phyloP scores from a whole-genome alignment of 2,329 filamentous ascomycete species.

The Calonectria hongkongensis region DNA sequence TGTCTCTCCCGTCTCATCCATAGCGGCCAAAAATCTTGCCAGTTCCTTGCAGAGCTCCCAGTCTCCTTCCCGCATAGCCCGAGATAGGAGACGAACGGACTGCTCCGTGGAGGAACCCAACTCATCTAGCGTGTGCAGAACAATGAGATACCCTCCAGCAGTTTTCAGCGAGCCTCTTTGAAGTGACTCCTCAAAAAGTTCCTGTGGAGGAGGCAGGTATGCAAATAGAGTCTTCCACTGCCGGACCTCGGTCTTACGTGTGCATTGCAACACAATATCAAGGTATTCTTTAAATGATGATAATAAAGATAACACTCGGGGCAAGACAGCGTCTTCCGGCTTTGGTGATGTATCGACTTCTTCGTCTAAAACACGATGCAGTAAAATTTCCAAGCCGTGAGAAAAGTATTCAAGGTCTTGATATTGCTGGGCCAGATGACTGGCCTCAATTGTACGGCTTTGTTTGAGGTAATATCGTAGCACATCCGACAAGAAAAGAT shows the following conservation, averaged over 20 bases:
- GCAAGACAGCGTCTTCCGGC: conserved; percentile 78
- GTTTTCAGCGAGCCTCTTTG: conserved; percentile 92
- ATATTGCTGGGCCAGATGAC: conserved; percentile 89
- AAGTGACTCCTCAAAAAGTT: conserved; percentile 94
- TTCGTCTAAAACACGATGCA: conserved; percentile 95
- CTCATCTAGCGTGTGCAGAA: conserved; percentile 89
- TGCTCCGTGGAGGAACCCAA: conserved; percentile 82
- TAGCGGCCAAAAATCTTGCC: conserved; percentile 93
- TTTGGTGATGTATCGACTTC: conserved; percentile 85
- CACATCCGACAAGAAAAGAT: conserved; percentile 93
- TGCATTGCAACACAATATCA: conserved; percentile 97
- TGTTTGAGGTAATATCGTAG: conserved; percentile 86
- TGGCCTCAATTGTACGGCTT: conserved; percentile 86
- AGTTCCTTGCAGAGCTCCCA: conserved; percentile 98
- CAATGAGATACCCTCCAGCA: conserved; percentile 95
- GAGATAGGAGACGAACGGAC: conserved; percentile 85
- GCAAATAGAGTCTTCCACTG: conserved; percentile 96
- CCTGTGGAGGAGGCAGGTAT: conserved; percentile 91
- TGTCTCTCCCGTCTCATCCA: conserved; percentile 90
- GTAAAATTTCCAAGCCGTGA: conserved; percentile 91
- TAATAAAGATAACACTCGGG: conserved; percentile 77
- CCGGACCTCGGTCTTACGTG: conserved; percentile 95
- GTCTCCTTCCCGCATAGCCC: conserved; percentile 89
- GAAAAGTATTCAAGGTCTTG: conserved; percentile 92
- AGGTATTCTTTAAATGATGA: conserved; percentile 90